Base-by-base conservation (phyloP, 2,329 filamentous ascomycete genomes). In the Coniochaeta sp. region DNA sequence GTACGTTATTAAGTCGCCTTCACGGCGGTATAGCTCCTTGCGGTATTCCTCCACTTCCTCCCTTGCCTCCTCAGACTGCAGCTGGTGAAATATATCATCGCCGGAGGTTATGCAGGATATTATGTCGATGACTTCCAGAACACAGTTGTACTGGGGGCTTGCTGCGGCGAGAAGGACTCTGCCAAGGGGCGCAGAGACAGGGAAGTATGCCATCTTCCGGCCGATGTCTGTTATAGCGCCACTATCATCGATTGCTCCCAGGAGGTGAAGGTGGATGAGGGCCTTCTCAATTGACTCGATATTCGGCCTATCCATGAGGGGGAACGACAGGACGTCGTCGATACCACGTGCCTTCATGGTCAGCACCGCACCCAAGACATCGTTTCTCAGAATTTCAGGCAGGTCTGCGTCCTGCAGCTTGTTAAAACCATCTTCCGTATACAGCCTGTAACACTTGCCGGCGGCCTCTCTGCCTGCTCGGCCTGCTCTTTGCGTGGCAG, bases 341-440 rank as follows among this genome's bases (percentile, higher is more conserved):
- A 98, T 87, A 0, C 93, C 92, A 59, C 92, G 85, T 0, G 93
- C 92, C 72, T 96, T 97, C 89, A 99, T 96, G 0, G 90, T 96
- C 10, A 99, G 78, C 1, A 97, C 81, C 0, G 93, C 90, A 36
- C 91, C 89, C 22, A 92, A 85, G 6, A 98, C 83, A 71, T 99
- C 93, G 68, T 91, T 96, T 22, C 95, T 85, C 12, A 97, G 76
- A 12, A 99, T 97, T 71, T 99, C 95, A 0, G 95, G 93, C 0
- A 87, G 83, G 55, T 93, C 93, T 0, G 88, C 83, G 60, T 90
- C 85, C 52, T 89, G 83, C 7, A 97, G 77, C 0, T 77, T 74
- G 10, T 86, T 76, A 71, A 91, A 98, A 2, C 88, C 85, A 4
- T 84, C 81, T 65, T 96, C 86, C 0, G 93, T 96, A 71, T 96